Base-by-base conservation (phyloP, 2,329 filamentous ascomycete species). In the Camillea tinctor region DNA sequence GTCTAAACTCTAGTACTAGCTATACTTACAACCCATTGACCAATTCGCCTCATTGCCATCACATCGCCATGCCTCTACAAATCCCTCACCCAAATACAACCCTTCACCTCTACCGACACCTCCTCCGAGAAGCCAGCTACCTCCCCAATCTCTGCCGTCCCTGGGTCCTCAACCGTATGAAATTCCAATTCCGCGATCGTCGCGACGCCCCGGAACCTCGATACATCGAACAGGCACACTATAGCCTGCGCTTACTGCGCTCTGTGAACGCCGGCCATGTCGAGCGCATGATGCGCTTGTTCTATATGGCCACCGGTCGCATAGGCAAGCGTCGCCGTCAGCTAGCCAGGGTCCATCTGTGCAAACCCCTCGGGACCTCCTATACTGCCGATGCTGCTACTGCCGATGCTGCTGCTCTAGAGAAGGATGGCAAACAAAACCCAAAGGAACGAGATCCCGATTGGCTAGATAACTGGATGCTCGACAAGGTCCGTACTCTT, bases 101-200 rank as follows among this genome's bases (percentile, higher is more conserved):
- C 3, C 66, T 80, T 15, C 79, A 82, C 65, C 72, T 86, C 52
- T 88, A 86, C 71, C 81, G 86, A 58, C 79, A 84, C 60, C 75
- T 88, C 21, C 81, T 88, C 40, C 84, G 86, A 60, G 84, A 88
- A 74, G 76, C 79, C 48, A 81, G 82, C 24, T 89, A 89, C 68
- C 80, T 88, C 2, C 84, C 85, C 1, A 77, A 77, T 2, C 72
- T 80, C 48, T 82, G 82, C 60, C 80, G 79, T 48, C 71, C 74
- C 2, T 79, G 76, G 57, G 73, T 84, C 56, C 69, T 74, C 52
- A 66, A 73, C 6, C 75, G 75, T 36, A 80, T 87, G 52, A 73
- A 75, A 55, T 60, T 66, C 7, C 77, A 78, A 36, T 88, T 86
- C 67, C 77, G 76, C n/a, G 71, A 72, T 2, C 73, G 79, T 62